phyloP scores from a whole-genome alignment of 2,329 filamentous ascomycete genomes.

The Talaromyces albobiverticillius region DNA sequence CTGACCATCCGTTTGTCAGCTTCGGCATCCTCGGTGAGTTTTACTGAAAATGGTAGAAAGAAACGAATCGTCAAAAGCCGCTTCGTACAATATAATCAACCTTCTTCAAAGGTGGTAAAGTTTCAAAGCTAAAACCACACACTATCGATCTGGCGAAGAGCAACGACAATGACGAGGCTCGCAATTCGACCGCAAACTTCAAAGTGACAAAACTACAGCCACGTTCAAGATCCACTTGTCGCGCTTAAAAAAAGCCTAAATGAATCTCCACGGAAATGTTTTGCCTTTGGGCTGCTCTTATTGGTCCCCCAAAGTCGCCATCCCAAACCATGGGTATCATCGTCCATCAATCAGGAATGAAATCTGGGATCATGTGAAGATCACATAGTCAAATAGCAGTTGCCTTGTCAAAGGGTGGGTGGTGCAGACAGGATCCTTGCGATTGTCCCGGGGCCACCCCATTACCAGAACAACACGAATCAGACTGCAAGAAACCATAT shows the following conservation, averaged over 20 bases:
- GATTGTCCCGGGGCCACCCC: neutral
- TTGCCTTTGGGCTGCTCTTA: neutral
- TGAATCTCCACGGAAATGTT: neutral
- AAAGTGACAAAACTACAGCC: too few relatives aligned
- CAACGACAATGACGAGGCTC: neutral
- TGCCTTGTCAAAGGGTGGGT: neutral
- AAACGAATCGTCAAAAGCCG: neutral
- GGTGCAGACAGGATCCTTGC: neutral
- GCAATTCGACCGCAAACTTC: too few relatives aligned
- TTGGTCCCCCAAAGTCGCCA: neutral
- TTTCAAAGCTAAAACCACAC: neutral
- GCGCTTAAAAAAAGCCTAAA: slow-evolving; percentile 7
- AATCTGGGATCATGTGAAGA: neutral
- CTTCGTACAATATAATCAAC: neutral
- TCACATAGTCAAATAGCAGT: neutral
- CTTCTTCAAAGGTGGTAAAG: neutral
- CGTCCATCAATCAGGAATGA: slow-evolving; percentile 7
- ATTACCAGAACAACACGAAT: slow-evolving; percentile 2
- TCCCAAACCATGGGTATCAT: neutral
- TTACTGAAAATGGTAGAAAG: neutral
- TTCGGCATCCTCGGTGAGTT: neutral
- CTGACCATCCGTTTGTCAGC: neutral
- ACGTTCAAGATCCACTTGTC: slow-evolving; percentile 5
- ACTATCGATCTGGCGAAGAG: neutral
- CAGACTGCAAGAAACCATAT: neutral